Base-by-base conservation (phyloP, 192 early-diverging fungal species). In the Entophlyctis luteolus region DNA sequence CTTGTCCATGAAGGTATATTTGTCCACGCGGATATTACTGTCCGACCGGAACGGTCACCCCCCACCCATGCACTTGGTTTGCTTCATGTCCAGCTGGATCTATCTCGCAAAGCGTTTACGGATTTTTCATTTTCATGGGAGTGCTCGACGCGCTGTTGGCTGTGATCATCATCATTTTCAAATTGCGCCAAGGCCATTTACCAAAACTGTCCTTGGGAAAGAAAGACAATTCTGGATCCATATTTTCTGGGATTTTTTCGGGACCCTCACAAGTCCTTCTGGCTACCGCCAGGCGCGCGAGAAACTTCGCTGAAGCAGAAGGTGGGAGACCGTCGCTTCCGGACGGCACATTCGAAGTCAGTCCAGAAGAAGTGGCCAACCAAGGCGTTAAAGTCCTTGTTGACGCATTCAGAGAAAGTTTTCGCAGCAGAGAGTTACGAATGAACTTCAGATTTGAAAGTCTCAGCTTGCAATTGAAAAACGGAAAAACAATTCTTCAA, bases 401-500 rank as follows among this genome's bases (percentile, higher is more conserved):
- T 3, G 59, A 68, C 32, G 71, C 59, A 2, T 55, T 45, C 55
- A 57, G 54, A 23, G 63, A 59, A 18, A 70, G 67, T 23, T 59
- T 66, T 31, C 35, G 54, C 10, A 68, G 39, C 65, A 45, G 45
- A 1, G 48, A 74, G 25, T 55, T 78, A 36, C 62, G 68, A 12
- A 72, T 81, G 59, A 55, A 79, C 33, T 73, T 82, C 47, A 29
- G 47, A 22, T 82, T 80, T 55, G 58, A 78, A 27, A 67, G 70
- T 37, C 27, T 82, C 52, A 57, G 70, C 22, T 31, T 82, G 37
- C 65, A 67, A 56, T 47, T 81, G 4, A 71, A 70, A 38, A 70
- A 16, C 34, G 87, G 84, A n/a, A 77, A 84, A 49, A 31, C 72
- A 33, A 79, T 96, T 47, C 77, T 96, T 18, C 67, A 85, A 37